Evolutionary conservation across 2,329 filamentous ascomycete genomes (phyloP).

Genomic region (Chaetomiaceae sp.): DNA sequence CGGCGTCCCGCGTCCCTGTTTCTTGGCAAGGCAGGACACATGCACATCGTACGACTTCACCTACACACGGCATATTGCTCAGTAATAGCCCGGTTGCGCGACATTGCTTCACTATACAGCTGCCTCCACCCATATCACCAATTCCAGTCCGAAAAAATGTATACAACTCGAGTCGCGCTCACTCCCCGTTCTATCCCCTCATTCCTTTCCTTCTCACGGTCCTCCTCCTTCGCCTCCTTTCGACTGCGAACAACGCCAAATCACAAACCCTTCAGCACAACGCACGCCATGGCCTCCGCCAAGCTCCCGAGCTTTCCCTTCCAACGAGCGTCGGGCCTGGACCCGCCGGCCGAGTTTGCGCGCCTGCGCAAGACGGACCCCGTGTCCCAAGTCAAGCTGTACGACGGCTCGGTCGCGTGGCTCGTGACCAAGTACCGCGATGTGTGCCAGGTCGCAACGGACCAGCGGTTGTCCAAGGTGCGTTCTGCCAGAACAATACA

Average conservation of each 20-base stretch:
- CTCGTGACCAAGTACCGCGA: slow-evolving; percentile 43
- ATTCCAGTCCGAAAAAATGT: too few species aligned
- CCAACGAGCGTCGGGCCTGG: slow-evolving; percentile 31
- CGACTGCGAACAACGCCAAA: neutral
- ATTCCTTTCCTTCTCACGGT: neutral
- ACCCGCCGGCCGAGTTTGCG: slow-evolving; percentile 40
- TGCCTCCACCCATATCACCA: too few species aligned
- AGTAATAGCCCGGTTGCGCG: too few species aligned
- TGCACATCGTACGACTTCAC: too few species aligned
- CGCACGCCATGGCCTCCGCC: slow-evolving; percentile 9
- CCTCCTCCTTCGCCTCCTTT: neutral
- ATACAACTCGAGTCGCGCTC: too few species aligned
- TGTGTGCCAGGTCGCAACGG: slow-evolving; percentile 38
- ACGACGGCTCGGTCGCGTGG: slow-evolving; percentile 42
- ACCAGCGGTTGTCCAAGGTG: slow-evolving; percentile 42
- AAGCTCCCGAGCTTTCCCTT: slow-evolving; percentile 34
- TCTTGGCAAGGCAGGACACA: too few species aligned
- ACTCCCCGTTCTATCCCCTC: too few species aligned
- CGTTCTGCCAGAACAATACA: neutral
- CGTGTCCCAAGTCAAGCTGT: slow-evolving; percentile 40
- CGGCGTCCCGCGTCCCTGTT: too few species aligned
- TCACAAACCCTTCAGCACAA: neutral
- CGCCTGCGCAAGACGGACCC: slow-evolving; percentile 37
- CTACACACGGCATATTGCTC: too few species aligned
- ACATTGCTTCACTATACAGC: too few species aligned